Conservation (phyloP, 345 rosid genomes). For the Trapa incisa region DNA sequence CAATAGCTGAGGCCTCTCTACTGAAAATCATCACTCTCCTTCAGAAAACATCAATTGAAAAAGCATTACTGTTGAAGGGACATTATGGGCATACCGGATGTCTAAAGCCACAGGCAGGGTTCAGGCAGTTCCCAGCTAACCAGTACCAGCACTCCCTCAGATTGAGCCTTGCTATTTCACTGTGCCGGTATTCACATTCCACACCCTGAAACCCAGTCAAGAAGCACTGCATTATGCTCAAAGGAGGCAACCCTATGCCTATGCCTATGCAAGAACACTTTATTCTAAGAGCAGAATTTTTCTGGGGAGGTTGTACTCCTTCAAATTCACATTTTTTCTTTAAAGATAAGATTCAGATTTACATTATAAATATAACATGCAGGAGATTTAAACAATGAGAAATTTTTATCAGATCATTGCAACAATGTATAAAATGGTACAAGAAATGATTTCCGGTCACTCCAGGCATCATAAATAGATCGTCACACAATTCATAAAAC, state of each 20-base stretch:
- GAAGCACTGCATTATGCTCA: not conserved
- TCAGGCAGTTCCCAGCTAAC: conserved; percentile 53
- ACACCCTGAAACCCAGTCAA: conserved; percentile 25
- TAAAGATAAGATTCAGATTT: no score
- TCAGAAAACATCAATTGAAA: not conserved
- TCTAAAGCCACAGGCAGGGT: conserved; percentile 42
- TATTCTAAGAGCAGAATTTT: not conserved
- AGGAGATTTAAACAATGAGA: no score
- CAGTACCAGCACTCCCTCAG: conserved; percentile 62
- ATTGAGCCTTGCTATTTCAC: conserved; percentile 48
- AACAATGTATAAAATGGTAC: no score
- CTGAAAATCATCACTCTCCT: no score
- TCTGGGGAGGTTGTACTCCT: not conserved
- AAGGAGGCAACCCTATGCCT: not conserved
- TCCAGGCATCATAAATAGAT: not conserved
- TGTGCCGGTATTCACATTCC: conserved; percentile 54
- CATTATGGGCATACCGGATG: conserved; percentile 38
- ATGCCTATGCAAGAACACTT: not conserved
- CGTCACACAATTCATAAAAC: not conserved
- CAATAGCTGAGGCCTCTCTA: no score
- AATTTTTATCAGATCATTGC: no score
- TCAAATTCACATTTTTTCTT: not conserved
- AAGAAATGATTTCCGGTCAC: not conserved
- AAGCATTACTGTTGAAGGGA: not conserved
- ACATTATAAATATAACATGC: no score